phyloP scores from a whole-genome alignment of 1,284 basidiomycete species.

The Apiotrichum akiyoshidainum region DNA sequence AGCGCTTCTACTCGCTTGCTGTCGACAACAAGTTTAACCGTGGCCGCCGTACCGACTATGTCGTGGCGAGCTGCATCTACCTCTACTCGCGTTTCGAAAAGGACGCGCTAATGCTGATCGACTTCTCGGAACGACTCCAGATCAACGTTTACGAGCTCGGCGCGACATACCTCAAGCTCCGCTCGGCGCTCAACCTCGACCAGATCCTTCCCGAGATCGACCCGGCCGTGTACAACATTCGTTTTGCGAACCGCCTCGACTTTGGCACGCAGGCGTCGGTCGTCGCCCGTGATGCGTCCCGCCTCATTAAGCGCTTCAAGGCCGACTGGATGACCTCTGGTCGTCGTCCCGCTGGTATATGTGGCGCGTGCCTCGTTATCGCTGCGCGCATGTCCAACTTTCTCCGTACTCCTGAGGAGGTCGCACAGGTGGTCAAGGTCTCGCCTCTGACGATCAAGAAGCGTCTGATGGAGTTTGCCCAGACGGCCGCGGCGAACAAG shows the following conservation, averaged over 20 bases:
- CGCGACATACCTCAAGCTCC: slow-evolving; percentile 90
- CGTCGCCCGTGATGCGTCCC: slow-evolving; percentile 89
- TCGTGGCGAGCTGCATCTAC: slow-evolving; percentile 93
- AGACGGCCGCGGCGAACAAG: slow-evolving; percentile 77
- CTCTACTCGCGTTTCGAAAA: slow-evolving; percentile 89
- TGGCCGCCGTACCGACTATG: slow-evolving; percentile 86
- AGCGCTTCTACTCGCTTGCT: slow-evolving; percentile 86
- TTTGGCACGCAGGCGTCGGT: slow-evolving; percentile 91
- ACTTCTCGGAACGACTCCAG: slow-evolving; percentile 92
- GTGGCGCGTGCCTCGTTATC: slow-evolving; percentile 89
- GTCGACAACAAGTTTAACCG: slow-evolving; percentile 92
- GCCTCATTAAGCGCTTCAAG: slow-evolving; percentile 90
- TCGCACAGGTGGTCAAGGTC: slow-evolving; percentile 98
- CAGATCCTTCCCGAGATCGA: slow-evolving; percentile 70
- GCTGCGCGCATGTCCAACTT: slow-evolving; percentile 99
- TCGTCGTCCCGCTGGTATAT: slow-evolving; percentile 92
- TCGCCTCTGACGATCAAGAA: slow-evolving; percentile 91
- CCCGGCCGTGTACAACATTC: slow-evolving; percentile 93
- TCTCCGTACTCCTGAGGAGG: slow-evolving; percentile 84
- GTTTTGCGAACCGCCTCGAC: slow-evolving; percentile 93
- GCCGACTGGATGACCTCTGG: slow-evolving; percentile 97
- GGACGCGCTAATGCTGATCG: slow-evolving; percentile 90
- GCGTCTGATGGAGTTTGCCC: slow-evolving; percentile 91
- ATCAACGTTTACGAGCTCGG: slow-evolving; percentile 98
- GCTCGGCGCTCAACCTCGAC: slow-evolving; percentile 78